Evolutionary conservation across 805 yeast genomes (phyloP).

Genomic region (Pichia scutulata): DNA sequence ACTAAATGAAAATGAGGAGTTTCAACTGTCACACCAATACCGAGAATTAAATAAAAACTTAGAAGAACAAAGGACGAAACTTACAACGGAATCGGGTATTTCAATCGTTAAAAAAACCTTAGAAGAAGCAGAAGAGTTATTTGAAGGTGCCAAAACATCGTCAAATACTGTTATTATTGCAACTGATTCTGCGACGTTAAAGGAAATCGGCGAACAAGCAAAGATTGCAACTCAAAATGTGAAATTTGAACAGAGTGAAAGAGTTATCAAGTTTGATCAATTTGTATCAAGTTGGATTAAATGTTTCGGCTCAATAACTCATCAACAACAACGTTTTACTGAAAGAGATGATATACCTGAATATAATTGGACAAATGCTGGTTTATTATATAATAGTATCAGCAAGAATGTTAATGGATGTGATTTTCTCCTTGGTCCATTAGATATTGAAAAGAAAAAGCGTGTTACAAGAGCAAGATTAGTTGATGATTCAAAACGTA

Average conservation of each 20-base stretch:
- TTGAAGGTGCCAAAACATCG: constrained; percentile 32
- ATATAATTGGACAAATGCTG: constrained; percentile 54
- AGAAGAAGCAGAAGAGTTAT: constrained; percentile 39
- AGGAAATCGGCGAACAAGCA: constrained; percentile 53
- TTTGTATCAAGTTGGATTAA: constrained; percentile 35
- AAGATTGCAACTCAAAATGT: constrained; percentile 56
- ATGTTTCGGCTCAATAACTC: constrained; percentile 23
- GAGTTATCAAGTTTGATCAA: constrained; percentile 41
- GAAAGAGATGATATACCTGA: constrained; percentile 17
- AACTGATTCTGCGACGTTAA: constrained; percentile 57
- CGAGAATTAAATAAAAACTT: constrained; percentile 20
- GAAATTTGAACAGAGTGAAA: constrained; percentile 48
- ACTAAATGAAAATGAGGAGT: constrained; percentile 14
- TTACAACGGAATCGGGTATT: constrained; percentile 54
- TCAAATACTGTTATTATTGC: constrained; percentile 39
- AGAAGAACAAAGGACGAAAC: constrained; percentile 36
- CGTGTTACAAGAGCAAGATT: constrained; percentile 28
- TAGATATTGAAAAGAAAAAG: constrained; percentile 50
- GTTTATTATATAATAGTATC: constrained; percentile 40
- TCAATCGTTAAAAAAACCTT: constrained; percentile 38
- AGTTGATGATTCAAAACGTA: constrained; percentile 36
- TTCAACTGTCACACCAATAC: constrained; percentile 21
- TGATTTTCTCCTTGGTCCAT: constrained; percentile 66
- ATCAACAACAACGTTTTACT: background rate
- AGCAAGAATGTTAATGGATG: constrained; percentile 41